phyloP scores from a whole-genome alignment of 2,329 filamentous ascomycete species.

The Aschersonia sp. region DNA sequence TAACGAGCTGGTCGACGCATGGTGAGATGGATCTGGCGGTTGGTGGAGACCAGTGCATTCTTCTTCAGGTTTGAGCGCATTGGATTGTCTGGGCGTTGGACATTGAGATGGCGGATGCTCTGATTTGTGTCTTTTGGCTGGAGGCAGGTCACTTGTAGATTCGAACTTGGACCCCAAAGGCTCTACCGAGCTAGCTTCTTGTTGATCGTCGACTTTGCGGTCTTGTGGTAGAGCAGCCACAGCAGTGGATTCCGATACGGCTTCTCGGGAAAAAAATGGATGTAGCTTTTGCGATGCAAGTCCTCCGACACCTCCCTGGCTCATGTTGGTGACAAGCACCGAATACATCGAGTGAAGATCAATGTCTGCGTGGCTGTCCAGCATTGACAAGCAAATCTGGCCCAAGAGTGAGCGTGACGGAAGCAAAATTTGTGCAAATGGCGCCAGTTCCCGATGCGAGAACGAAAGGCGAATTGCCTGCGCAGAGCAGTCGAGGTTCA shows the following conservation, averaged over 20 bases:
- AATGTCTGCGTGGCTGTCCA: neutral
- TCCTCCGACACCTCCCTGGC: conserved; percentile 21
- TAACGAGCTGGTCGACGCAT: neutral
- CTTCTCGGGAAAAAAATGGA: conserved; percentile 33
- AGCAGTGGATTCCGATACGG: conserved; percentile 5
- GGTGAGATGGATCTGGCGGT: neutral
- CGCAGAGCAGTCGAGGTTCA: neutral
- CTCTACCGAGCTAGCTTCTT: too few species aligned
- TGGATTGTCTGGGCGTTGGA: neutral
- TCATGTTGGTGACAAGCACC: conserved; percentile 28
- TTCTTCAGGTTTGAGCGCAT: neutral
- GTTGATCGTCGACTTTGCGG: too few species aligned
- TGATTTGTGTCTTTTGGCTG: conserved; percentile 2
- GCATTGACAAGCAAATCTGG: neutral
- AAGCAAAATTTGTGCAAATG: neutral
- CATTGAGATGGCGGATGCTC: conserved; percentile 5
- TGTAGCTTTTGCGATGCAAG: conserved; percentile 31
- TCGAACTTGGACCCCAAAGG: neutral
- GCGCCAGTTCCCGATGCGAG: too few species aligned
- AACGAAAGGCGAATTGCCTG: neutral
- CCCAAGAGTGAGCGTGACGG: neutral
- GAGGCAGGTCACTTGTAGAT: neutral
- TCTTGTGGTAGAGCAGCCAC: neutral
- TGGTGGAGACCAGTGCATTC: neutral
- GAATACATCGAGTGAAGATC: conserved; percentile 22